Percentiles rank a stretch among this genome's conserved stretches.
phyloP scores from a whole-genome alignment of 2,329 filamentous ascomycete genomes.

The Diaporthe sp. region DNA sequence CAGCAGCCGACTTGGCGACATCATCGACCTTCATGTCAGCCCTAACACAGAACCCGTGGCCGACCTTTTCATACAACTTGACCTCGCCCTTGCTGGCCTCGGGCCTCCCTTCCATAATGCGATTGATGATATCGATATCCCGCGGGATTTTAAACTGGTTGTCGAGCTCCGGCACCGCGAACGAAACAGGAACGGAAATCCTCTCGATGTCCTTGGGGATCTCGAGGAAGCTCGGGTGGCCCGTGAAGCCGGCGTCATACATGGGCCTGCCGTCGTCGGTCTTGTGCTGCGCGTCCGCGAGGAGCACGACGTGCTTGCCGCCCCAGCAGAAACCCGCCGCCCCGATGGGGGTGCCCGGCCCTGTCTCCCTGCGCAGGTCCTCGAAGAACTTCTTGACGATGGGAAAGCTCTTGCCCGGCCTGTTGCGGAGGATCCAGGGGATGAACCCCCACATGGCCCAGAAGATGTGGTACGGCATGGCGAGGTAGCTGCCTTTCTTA shows the following conservation, averaged over 20 bases:
- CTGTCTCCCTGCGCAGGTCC: slow-evolving; percentile 47
- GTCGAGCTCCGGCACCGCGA: slow-evolving; percentile 59
- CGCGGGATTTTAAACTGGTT: slow-evolving; percentile 45
- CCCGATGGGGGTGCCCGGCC: slow-evolving; percentile 52
- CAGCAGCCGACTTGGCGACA: slow-evolving; percentile 41
- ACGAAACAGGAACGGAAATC: slow-evolving; percentile 54
- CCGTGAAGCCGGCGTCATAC: slow-evolving; percentile 62
- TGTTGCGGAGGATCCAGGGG: slow-evolving; percentile 47
- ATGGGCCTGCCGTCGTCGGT: slow-evolving; percentile 49
- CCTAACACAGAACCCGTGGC: slow-evolving; percentile 54
- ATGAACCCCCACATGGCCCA: slow-evolving; percentile 41
- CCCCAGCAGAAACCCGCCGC: slow-evolving; percentile 74
- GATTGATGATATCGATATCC: slow-evolving; percentile 47
- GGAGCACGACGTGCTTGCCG: slow-evolving; percentile 62
- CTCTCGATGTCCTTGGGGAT: slow-evolving; percentile 60
- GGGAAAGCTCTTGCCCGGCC: slow-evolving; percentile 45
- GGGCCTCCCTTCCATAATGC: slow-evolving; percentile 48
- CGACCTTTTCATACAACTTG: slow-evolving; percentile 48
- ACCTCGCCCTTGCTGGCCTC: slow-evolving; percentile 48
- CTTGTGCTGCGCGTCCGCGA: slow-evolving; percentile 50
- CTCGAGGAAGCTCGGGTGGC: slow-evolving; percentile 60
- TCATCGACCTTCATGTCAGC: slow-evolving; percentile 43
- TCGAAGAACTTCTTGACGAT: slow-evolving; percentile 50
- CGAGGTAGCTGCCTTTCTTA: slow-evolving; percentile 38
- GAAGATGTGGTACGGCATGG: slow-evolving; percentile 45